Conservation (phyloP, 768 basidiomycete species). For the Podaxis mareebaensis region DNA sequence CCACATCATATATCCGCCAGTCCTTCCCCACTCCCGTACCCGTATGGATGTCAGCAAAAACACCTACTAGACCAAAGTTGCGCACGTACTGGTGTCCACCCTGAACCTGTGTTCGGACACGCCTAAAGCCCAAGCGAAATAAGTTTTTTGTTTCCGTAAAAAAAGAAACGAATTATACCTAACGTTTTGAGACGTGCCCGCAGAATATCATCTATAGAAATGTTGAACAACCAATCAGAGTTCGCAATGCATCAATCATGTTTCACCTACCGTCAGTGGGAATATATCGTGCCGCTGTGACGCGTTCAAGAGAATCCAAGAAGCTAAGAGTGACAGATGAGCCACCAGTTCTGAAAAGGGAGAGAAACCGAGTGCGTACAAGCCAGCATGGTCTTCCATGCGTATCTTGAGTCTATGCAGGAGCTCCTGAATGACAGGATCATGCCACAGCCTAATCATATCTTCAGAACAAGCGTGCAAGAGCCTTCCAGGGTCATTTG, state of each 20-base stretch:
- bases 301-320: conserved; percentile 63
- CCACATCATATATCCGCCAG: conserved; percentile 54
- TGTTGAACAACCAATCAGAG: background rate
- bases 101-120: conserved; percentile 73
- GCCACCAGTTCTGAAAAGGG: background rate
- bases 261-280: conserved; percentile 61
- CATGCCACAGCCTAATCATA: conserved; percentile 66
- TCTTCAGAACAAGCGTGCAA: conserved; percentile 62
- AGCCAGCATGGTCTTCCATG: conserved; percentile 70
- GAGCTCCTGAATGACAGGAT: conserved; percentile 50
- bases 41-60: conserved; percentile 14
- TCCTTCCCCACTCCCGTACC: conserved; percentile 31
- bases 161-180: conserved; percentile 26
- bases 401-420: conserved; percentile 55
- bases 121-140: conserved; percentile 32
- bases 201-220: conserved; percentile 61
- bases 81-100: conserved; percentile 45
- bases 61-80: background rate
- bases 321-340: conserved; percentile 46
- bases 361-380: conserved; percentile 45
- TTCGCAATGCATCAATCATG: background rate
- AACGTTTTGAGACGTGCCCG: conserved; percentile 67
- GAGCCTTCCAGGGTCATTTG: conserved; percentile 57
- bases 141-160: background rate
- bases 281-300: conserved; percentile 60